Evolutionary conservation across 2,329 filamentous ascomycete species (phyloP).

Genomic region (Apiospora saccharicola): DNA sequence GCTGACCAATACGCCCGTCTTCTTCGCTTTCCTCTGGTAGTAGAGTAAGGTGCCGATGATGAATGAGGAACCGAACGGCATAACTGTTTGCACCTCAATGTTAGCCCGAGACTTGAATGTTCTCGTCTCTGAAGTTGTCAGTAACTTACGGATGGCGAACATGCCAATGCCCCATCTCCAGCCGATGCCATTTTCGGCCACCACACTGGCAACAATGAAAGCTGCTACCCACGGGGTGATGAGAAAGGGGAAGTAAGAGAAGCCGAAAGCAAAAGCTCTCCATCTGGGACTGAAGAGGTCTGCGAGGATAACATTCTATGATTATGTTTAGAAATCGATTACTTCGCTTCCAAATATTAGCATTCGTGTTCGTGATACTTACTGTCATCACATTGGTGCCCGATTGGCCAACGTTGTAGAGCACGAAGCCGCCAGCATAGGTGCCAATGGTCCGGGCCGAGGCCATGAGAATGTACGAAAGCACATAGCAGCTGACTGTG

Average conservation of each 20-base stretch:
- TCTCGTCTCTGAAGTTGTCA: not conserved
- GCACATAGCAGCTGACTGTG: slow-evolving; percentile 59
- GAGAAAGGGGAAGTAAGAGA: slow-evolving; percentile 52
- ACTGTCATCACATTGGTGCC: slow-evolving; percentile 62
- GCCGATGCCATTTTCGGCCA: slow-evolving; percentile 44
- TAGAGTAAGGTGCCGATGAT: slow-evolving; percentile 56
- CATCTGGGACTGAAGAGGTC: slow-evolving; percentile 63
- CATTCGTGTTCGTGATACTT: not conserved
- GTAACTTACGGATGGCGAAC: slow-evolving; percentile 52
- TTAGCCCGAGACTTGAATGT: not conserved
- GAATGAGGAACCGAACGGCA: slow-evolving; percentile 58
- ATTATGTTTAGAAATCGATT: not conserved
- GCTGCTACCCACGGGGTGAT: slow-evolving; percentile 64
- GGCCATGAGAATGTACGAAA: slow-evolving; percentile 66
- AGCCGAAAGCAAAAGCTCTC: slow-evolving; percentile 57
- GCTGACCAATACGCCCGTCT: slow-evolving; percentile 48
- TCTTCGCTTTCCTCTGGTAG: slow-evolving; percentile 58
- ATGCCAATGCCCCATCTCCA: slow-evolving; percentile 68
- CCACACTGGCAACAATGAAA: slow-evolving; percentile 53
- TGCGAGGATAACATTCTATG: slow-evolving; percentile 67
- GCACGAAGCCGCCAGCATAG: slow-evolving; percentile 61
- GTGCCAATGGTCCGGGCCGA: slow-evolving; percentile 59
- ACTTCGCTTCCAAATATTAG: too few species aligned
- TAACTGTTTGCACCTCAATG: slow-evolving; percentile 37
- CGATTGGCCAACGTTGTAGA: slow-evolving; percentile 66